Percentiles rank a stretch among this genome's conserved stretches.
These are phyloP conservation scores for Vicia sativa DNA, from an alignment of 306 rosid species.

Conservation along the genomic window DNA sequence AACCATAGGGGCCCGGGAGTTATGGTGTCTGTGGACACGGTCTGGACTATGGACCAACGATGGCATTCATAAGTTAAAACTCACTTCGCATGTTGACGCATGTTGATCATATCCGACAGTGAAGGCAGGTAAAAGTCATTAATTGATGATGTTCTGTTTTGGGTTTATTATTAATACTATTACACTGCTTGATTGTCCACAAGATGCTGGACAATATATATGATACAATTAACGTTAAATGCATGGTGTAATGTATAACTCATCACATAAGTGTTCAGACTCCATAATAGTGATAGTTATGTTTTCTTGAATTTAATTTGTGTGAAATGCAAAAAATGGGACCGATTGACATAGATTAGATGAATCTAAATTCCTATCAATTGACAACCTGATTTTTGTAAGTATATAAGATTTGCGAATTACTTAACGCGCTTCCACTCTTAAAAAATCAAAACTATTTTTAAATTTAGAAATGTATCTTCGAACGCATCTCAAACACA, in stretches of 20 bases:
- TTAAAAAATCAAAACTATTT: no score
- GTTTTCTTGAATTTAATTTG: no score
- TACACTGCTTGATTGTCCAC: neutral
- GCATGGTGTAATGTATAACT: neutral
- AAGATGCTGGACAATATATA: neutral
- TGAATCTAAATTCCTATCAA: no score
- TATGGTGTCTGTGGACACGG: constrained; percentile 17
- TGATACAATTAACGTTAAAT: neutral
- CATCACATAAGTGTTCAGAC: neutral
- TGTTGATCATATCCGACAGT: constrained; percentile 21
- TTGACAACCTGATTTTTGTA: no score
- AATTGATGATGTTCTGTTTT: neutral
- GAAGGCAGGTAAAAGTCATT: neutral
- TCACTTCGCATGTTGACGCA: constrained; percentile 36
- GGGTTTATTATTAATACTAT: constrained; percentile 14
- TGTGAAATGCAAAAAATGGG: no score
- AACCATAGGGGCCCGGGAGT: constrained; percentile 24
- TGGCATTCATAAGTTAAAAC: neutral
- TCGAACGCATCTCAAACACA: no score
- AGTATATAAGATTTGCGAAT: no score
- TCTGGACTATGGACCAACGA: constrained; percentile 33
- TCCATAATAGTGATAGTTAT: no score
- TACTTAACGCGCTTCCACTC: no score
- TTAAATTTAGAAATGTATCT: no score
- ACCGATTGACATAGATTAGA: no score